Percentiles rank a stretch among this genome's conserved stretches.
phyloP scores from a whole-genome alignment of 164 flowering plant genomes.

The Magnolia changhungtana region DNA sequence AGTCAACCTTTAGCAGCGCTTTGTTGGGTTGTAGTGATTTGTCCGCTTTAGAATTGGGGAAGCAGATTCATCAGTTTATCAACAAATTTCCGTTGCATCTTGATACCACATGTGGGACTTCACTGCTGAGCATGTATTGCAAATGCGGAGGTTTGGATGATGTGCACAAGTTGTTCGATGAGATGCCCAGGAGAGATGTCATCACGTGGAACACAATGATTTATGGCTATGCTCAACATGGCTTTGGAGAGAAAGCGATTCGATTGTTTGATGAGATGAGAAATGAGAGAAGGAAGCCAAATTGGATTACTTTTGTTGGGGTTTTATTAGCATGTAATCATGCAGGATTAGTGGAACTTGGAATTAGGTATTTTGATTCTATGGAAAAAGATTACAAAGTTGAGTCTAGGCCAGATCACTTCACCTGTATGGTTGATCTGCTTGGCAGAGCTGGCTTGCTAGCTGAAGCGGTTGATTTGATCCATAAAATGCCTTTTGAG shows the following conservation, averaged over 20 bases:
- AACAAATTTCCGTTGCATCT: constrained; percentile 17
- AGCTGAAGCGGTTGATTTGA: constrained; percentile 22
- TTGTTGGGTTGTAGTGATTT: constrained; percentile 25
- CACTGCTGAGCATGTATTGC: constrained; percentile 23
- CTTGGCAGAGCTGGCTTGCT: constrained; percentile 36
- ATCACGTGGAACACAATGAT: constrained; percentile 28
- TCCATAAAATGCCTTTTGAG: constrained; percentile 21
- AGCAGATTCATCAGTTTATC: constrained; percentile 25
- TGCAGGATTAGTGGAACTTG: constrained; percentile 30
- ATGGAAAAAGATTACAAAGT: constrained; percentile 24
- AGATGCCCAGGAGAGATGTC: constrained; percentile 13
- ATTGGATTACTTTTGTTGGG: constrained; percentile 32
- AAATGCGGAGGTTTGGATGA: constrained; percentile 23
- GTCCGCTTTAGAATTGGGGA: constrained; percentile 25
- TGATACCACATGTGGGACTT: constrained; percentile 18
- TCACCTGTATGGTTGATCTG: constrained; percentile 33
- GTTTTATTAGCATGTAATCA: constrained; percentile 33
- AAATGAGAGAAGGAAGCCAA: constrained; percentile 12
- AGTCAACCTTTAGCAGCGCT: constrained; percentile 25
- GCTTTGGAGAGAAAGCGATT: constrained; percentile 25
- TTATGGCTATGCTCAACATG: constrained; percentile 29
- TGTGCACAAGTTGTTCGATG: constrained; percentile 14
- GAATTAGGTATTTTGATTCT: constrained; percentile 20
- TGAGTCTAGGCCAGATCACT: constrained; percentile 27
- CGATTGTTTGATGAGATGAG: constrained; percentile 24